Evolutionary conservation across 441 rosid species (phyloP).

Genomic region (Geranium incanum): DNA sequence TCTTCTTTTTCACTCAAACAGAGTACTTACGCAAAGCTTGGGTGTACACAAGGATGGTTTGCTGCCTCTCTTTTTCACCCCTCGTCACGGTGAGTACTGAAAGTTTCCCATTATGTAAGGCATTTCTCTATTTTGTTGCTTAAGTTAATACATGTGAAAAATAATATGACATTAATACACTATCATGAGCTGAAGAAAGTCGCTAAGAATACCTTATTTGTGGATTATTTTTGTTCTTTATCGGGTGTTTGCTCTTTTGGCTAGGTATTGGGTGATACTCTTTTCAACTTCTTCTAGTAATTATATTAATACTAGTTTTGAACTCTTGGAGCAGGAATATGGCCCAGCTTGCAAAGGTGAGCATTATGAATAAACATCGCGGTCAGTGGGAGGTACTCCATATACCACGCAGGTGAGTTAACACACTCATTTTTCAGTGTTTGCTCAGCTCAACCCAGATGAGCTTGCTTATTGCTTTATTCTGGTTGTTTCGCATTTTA

Average conservation of each 20-base stretch:
- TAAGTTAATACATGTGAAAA: background rate
- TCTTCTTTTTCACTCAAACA: slow-evolving; percentile 17
- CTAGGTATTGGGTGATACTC: background rate
- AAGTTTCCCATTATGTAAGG: background rate
- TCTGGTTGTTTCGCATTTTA: background rate
- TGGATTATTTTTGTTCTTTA: too few relatives aligned
- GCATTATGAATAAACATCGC: slow-evolving; percentile 46
- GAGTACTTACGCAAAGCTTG: slow-evolving; percentile 83
- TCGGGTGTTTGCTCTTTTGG: too few relatives aligned
- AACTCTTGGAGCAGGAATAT: slow-evolving; percentile 44
- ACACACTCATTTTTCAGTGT: background rate
- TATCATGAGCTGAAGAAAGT: too few relatives aligned
- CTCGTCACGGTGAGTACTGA: slow-evolving; percentile 44
- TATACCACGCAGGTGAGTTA: slow-evolving; percentile 53
- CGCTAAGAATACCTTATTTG: too few relatives aligned
- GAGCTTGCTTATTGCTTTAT: background rate
- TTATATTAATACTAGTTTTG: background rate
- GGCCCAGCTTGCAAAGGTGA: slow-evolving; percentile 69
- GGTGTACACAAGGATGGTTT: slow-evolving; percentile 92
- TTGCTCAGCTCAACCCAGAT: background rate
- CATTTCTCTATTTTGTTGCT: background rate
- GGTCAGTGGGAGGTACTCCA: slow-evolving; percentile 59
- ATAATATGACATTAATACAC: background rate
- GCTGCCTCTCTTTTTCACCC: slow-evolving; percentile 64
- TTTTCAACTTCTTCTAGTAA: background rate